Evolutionary conservation across 1,284 basidiomycete species (phyloP).

Genomic region (Malassezia restricta): DNA sequence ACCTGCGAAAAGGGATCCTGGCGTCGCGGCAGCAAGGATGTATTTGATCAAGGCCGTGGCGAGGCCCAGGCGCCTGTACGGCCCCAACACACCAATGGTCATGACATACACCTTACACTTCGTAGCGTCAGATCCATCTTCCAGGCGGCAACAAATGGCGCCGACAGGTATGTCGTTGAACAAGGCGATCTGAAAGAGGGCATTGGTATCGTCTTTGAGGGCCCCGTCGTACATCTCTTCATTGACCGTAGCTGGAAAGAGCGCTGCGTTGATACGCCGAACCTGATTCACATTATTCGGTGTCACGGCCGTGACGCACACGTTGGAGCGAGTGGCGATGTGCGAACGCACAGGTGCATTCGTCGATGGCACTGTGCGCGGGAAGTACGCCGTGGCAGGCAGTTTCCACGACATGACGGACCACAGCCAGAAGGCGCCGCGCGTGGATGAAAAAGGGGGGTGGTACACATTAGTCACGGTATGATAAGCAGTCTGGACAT

Average conservation of each 20-base stretch:
- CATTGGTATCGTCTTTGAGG: constrained; percentile 23
- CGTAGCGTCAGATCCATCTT: constrained; percentile 21
- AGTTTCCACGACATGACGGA: background rate
- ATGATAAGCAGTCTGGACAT: background rate
- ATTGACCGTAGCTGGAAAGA: constrained; percentile 41
- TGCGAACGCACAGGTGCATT: constrained; percentile 10
- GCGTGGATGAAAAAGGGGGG: background rate
- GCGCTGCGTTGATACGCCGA: constrained; percentile 37
- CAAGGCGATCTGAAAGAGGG: constrained; percentile 41
- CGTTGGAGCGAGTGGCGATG: background rate
- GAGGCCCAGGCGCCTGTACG: constrained; percentile 47
- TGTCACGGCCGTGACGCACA: constrained; percentile 33
- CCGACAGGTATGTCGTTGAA: constrained; percentile 48
- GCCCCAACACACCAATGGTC: constrained; percentile 47
- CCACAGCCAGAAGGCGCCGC: background rate
- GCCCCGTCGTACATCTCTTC: constrained; percentile 40
- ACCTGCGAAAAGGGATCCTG: constrained; percentile 27
- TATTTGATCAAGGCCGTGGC: constrained; percentile 42
- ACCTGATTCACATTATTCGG: constrained; percentile 44
- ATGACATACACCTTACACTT: constrained; percentile 46
- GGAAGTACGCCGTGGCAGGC: constrained; percentile 4
- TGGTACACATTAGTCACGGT: background rate
- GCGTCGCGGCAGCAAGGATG: constrained; percentile 36
- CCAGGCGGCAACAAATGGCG: constrained; percentile 44
- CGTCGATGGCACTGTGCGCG: constrained; percentile 1